These are phyloP conservation scores for Epichloe sylvatica DNA, from an alignment of 2,329 filamentous ascomycete genomes.

Conservation along the genomic window DNA sequence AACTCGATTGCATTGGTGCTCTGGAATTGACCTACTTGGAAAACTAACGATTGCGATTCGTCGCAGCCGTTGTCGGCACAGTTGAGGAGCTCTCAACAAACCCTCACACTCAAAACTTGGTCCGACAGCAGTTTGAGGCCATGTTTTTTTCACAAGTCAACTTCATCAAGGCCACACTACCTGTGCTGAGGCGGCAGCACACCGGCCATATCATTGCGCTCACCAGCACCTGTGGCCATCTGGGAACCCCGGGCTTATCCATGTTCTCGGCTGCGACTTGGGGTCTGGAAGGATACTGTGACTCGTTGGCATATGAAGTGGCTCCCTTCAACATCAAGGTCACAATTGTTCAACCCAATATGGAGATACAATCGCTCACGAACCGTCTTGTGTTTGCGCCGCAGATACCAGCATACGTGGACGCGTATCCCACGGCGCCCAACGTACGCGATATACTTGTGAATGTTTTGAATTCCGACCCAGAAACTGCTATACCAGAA, in stretches of 20 bases:
- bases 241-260: slow-evolving; percentile 80
- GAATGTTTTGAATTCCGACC: slow-evolving; percentile 63
- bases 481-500: slow-evolving; percentile 40
- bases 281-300: slow-evolving; percentile 92
- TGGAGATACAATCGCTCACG: slow-evolving; percentile 78
- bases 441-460: slow-evolving; percentile 71
- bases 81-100: slow-evolving; percentile 78
- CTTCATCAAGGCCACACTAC: slow-evolving; percentile 79
- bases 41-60: background rate
- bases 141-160: slow-evolving; percentile 96
- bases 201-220: slow-evolving; percentile 84
- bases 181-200: slow-evolving; percentile 62
- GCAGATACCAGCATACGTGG: slow-evolving; percentile 43
- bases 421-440: slow-evolving; percentile 45
- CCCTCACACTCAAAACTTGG: slow-evolving; percentile 58
- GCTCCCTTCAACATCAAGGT: slow-evolving; percentile 94
- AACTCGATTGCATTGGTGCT: too few relatives aligned
- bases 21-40: too few relatives aligned
- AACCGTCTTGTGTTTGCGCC: slow-evolving; percentile 79
- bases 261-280: slow-evolving; percentile 88
- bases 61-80: slow-evolving; percentile 65
- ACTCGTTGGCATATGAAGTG: slow-evolving; percentile 89
- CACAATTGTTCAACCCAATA: slow-evolving; percentile 88
- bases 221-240: slow-evolving; percentile 79
- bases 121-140: slow-evolving; percentile 82